phyloP scores from a whole-genome alignment of 139 green algal species.

The Axilococcus clingmanii region DNA sequence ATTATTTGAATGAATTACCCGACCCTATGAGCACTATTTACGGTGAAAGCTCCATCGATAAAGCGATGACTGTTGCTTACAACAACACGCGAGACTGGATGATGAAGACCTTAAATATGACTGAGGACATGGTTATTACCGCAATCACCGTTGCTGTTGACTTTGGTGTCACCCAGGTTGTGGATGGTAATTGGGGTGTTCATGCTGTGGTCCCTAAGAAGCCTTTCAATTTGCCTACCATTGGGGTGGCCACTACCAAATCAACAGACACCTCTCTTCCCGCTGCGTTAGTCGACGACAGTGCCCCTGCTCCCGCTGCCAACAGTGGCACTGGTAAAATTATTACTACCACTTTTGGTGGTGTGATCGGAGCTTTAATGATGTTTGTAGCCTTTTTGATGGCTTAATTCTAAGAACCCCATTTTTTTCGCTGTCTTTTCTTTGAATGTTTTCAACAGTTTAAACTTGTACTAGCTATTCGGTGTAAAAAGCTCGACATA shows the following conservation, averaged over 20 bases:
- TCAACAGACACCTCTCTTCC: background rate
- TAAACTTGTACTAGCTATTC: too few species aligned
- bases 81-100: slow-evolving; percentile 49
- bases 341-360: background rate
- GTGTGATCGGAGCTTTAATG: background rate
- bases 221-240: slow-evolving; percentile 20
- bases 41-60: slow-evolving; percentile 20
- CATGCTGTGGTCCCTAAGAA: slow-evolving; percentile 43
- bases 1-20: slow-evolving; percentile 47
- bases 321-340: background rate
- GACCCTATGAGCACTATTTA: slow-evolving; percentile 15
- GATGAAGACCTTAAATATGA: slow-evolving; percentile 39
- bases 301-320: background rate
- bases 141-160: slow-evolving; percentile 50
- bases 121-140: slow-evolving; percentile 52
- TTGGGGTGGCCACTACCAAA: background rate
- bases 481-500: too few species aligned
- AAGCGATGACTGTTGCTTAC: slow-evolving; percentile 42
- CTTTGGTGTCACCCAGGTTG: slow-evolving; percentile 52
- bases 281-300: background rate
- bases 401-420: background rate
- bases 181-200: slow-evolving; percentile 61
- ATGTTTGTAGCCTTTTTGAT: background rate
- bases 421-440: background rate
- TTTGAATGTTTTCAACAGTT: too few species aligned